Conservation (phyloP, 2,329 filamentous ascomycete genomes). For the Sporothrix dimorphospora region DNA sequence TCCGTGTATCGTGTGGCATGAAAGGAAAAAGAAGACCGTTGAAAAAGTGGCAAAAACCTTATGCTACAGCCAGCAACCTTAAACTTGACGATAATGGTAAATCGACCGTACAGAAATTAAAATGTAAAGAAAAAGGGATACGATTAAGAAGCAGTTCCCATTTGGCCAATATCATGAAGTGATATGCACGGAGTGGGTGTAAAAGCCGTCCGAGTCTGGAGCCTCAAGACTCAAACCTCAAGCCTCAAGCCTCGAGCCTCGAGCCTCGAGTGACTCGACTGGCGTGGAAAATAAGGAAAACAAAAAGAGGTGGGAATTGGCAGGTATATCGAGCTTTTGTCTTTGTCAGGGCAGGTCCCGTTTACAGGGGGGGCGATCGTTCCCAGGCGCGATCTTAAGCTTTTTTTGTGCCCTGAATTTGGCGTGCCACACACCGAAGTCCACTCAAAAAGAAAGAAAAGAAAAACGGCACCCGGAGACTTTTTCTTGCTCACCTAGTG, state of each 20-base stretch:
- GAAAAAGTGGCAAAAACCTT: background rate
- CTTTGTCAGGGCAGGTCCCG: background rate
- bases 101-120: too few relatives aligned
- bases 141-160: background rate
- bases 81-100: too few relatives aligned
- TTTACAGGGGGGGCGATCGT: background rate
- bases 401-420: background rate
- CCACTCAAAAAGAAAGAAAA: background rate
- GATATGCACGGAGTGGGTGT: constrained; percentile 3
- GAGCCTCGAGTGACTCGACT: background rate
- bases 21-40: background rate
- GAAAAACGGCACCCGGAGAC: background rate
- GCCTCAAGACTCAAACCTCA: background rate
- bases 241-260: background rate
- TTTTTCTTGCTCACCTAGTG: background rate
- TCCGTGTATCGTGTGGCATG: background rate
- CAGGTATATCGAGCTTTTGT: constrained; percentile 19
- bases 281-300: background rate
- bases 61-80: background rate
- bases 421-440: background rate
- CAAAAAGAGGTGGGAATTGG: background rate
- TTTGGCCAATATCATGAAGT: background rate
- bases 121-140: too few relatives aligned
- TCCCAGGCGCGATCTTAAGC: background rate
- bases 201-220: background rate